Evolutionary conservation across 2,329 filamentous ascomycete species (phyloP).

Genomic region (Drechslerella dactyloides): DNA sequence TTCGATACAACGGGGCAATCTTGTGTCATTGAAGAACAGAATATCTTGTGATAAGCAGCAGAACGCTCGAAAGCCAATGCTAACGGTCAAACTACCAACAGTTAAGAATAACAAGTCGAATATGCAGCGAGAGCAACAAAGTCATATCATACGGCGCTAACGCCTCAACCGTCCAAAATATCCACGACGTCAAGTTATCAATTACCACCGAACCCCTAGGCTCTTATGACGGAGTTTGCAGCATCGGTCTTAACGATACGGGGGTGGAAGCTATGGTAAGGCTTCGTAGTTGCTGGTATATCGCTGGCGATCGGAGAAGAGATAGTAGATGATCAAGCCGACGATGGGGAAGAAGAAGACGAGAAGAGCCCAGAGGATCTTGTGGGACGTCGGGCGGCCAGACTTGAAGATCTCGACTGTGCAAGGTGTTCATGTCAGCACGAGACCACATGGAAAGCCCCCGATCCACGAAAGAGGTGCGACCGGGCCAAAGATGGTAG

Average conservation of each 20-base stretch:
- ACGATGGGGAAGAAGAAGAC: conserved; percentile 71
- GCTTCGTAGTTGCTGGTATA: conserved; percentile 40
- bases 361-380: conserved; percentile 68
- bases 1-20: no score
- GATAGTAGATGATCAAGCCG: conserved; percentile 68
- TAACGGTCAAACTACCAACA: no score
- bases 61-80: no score
- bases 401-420: conserved; percentile 71
- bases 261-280: conserved; percentile 22
- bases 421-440: not conserved
- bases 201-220: not conserved
- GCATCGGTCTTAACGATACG: not conserved
- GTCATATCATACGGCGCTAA: no score
- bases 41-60: no score
- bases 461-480: not conserved
- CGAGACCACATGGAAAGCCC: not conserved
- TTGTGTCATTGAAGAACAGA: no score
- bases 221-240: not conserved
- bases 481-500: not conserved
- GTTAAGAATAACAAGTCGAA: no score
- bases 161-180: no score
- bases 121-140: not conserved
- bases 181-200: no score
- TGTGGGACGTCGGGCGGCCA: conserved; percentile 65
- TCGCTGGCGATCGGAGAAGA: conserved; percentile 65